These are phyloP conservation scores for Scedosporium aurantiacum DNA, from an alignment of 2,329 filamentous ascomycete genomes.

Conservation along the genomic window DNA sequence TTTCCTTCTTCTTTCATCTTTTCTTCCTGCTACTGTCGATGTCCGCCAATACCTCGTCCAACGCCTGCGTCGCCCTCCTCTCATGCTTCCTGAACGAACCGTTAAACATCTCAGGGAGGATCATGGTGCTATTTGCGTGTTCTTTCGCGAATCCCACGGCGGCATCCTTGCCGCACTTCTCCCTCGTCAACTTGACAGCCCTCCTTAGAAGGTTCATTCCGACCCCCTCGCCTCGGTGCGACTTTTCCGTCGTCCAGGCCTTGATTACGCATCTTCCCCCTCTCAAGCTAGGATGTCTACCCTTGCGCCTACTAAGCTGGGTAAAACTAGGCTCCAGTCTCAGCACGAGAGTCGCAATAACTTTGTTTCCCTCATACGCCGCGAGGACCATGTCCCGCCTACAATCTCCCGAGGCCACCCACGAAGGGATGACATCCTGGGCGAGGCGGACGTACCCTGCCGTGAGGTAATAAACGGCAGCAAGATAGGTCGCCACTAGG, in stretches of 20 bases:
- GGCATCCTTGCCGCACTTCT: conserved; percentile 56
- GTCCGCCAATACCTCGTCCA: conserved; percentile 39
- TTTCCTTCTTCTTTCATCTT: conserved; percentile 26
- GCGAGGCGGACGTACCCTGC: conserved; percentile 52
- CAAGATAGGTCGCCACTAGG: conserved; percentile 51
- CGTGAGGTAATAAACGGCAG: conserved; percentile 49
- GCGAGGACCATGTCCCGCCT: conserved; percentile 51
- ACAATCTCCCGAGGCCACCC: conserved; percentile 34
- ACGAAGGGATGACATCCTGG: conserved; percentile 49
- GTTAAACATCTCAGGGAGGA: conserved; percentile 55
- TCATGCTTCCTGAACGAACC: conserved; percentile 48
- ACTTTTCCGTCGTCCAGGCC: conserved; percentile 67
- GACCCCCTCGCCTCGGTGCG: conserved; percentile 60
- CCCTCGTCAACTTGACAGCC: conserved; percentile 56
- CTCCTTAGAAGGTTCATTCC: conserved; percentile 63
- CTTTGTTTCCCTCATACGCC: conserved; percentile 53
- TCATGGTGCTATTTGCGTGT: conserved; percentile 62
- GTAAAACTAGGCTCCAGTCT: conserved; percentile 41
- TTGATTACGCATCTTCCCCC: conserved; percentile 58
- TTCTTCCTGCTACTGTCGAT: conserved; percentile 36
- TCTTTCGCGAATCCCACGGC: conserved; percentile 62
- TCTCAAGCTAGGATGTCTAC: conserved; percentile 8
- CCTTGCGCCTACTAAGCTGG: neutral
- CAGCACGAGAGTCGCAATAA: conserved; percentile 63
- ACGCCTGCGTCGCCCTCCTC: conserved; percentile 39